A percentile compares a stretch with the other conserved stretches of the same genome.
Conservation (phyloP, 768 basidiomycete species). For the Pluteus cervinus region DNA sequence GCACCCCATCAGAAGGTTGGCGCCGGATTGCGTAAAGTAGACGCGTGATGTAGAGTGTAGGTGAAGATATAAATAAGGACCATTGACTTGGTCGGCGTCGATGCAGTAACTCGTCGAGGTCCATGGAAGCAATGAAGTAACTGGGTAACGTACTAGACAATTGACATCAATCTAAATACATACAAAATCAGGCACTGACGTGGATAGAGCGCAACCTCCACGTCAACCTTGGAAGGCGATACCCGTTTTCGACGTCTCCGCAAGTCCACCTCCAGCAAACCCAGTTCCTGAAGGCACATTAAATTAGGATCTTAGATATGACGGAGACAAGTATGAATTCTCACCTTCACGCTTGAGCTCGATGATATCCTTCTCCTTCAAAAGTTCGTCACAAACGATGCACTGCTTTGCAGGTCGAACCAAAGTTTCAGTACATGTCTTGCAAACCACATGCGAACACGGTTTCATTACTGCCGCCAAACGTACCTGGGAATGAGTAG, state of each 20-base stretch:
- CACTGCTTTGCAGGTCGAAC: slow-evolving; percentile 77
- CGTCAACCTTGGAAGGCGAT: slow-evolving; percentile 79
- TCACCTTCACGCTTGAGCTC: slow-evolving; percentile 86
- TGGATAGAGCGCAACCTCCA: neutral
- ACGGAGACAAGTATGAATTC: slow-evolving; percentile 7
- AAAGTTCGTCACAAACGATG: slow-evolving; percentile 70
- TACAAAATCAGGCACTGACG: neutral
- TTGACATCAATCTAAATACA: neutral
- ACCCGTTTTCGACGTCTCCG: slow-evolving; percentile 78
- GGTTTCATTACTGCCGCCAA: slow-evolving; percentile 60
- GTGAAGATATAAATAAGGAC: slow-evolving; percentile 3
- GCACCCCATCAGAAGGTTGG: slow-evolving; percentile 1
- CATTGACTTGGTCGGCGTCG: slow-evolving; percentile 1
- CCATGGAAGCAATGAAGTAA: slow-evolving; percentile 41
- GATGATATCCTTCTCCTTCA: slow-evolving; percentile 70
- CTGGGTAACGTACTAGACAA: slow-evolving; percentile 12
- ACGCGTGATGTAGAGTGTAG: slow-evolving; percentile 3
- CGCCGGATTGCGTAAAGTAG: slow-evolving; percentile 5
- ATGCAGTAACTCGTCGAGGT: slow-evolving; percentile 4
- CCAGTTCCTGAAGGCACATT: slow-evolving; percentile 66
- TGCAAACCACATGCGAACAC: slow-evolving; percentile 90
- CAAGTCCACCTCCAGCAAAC: slow-evolving; percentile 90
- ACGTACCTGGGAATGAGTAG: neutral
- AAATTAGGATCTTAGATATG: slow-evolving; percentile 1
- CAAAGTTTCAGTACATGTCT: slow-evolving; percentile 85